Conservation (phyloP, 2,329 filamentous ascomycete genomes). For the Hymenoscyphus fraxineus region DNA sequence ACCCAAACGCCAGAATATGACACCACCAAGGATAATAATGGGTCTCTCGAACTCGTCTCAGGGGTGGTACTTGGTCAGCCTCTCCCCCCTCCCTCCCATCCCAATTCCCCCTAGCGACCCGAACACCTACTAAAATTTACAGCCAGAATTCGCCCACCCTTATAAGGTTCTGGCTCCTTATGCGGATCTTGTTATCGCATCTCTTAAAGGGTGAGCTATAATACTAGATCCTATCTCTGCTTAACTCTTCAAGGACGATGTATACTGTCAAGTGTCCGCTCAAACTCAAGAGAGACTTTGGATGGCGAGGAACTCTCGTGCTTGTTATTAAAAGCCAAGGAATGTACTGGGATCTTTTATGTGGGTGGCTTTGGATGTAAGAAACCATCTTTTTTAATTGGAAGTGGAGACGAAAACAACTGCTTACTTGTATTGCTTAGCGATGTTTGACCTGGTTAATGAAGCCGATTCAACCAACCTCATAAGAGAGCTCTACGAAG, state of each 20-base stretch:
- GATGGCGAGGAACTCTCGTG: conserved; percentile 44
- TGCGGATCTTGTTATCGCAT: conserved; percentile 40
- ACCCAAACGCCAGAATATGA: conserved; percentile 6
- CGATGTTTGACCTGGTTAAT: conserved; percentile 10
- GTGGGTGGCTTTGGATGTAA: conserved; percentile 55
- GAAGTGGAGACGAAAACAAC: too few relatives aligned
- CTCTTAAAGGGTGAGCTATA: conserved; percentile 40
- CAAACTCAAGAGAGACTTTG: conserved; percentile 45
- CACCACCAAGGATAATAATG: conserved; percentile 43
- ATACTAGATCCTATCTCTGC: conserved; percentile 43
- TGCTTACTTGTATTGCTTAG: too few relatives aligned
- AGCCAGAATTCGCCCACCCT: conserved; percentile 47
- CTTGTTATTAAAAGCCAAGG: conserved; percentile 42
- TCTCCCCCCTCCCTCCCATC: too few relatives aligned
- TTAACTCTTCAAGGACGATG: conserved; percentile 41
- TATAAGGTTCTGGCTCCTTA: conserved; percentile 40
- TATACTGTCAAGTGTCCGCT: conserved; percentile 38
- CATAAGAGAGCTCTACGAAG: conserved; percentile 57
- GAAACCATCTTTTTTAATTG: conserved; percentile 16
- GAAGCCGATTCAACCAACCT: conserved; percentile 43
- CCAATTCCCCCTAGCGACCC: background rate
- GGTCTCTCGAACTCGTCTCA: conserved; percentile 48
- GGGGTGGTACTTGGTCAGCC: conserved; percentile 46
- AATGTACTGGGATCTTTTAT: conserved; percentile 54
- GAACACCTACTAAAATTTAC: conserved; percentile 16